A percentile compares a stretch with the other conserved stretches of the same genome.
These are phyloP conservation scores for Candida schatavii DNA, from an alignment of 805 yeast species.

Conservation along the genomic window DNA sequence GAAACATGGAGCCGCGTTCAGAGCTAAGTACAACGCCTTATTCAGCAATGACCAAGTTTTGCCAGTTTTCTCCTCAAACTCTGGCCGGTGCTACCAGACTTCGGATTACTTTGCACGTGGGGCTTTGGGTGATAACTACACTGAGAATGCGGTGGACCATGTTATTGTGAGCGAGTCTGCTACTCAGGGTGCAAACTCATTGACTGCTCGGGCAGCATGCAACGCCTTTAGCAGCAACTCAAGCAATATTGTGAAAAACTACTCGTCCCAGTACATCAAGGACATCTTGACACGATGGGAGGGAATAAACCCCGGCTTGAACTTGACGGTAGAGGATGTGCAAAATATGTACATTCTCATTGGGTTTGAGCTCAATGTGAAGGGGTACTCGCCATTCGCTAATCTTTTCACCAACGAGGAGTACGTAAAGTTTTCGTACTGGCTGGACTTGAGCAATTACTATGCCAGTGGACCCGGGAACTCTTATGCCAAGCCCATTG, in stretches of 20 bases:
- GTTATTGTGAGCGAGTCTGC: conserved; percentile 15
- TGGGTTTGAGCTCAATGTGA: conserved; percentile 24
- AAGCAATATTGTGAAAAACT: conserved; percentile 17
- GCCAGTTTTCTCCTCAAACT: conserved; percentile 21
- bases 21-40: conserved; percentile 18
- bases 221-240: conserved; percentile 14
- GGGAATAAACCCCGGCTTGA: conserved; percentile 18
- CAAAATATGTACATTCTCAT: conserved; percentile 17
- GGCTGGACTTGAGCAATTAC: conserved; percentile 16
- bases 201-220: conserved; percentile 27
- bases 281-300: conserved; percentile 26
- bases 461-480: conserved; percentile 21
- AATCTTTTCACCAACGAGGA: conserved; percentile 24
- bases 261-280: conserved; percentile 43
- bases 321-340: conserved; percentile 32
- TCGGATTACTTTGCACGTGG: conserved; percentile 22
- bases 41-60: conserved; percentile 12
- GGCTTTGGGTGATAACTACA: conserved; percentile 20
- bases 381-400: conserved; percentile 21
- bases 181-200: conserved; percentile 23
- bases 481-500: conserved; percentile 12
- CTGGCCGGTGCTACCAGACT: conserved; percentile 20
- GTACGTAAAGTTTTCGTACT: conserved; percentile 18
- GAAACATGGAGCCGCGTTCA: conserved; percentile 21
- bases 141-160: conserved; percentile 22